Evolutionary conservation across 2,329 filamentous ascomycete species (phyloP).

Genomic region (Pseudogymnoascus sp.): DNA sequence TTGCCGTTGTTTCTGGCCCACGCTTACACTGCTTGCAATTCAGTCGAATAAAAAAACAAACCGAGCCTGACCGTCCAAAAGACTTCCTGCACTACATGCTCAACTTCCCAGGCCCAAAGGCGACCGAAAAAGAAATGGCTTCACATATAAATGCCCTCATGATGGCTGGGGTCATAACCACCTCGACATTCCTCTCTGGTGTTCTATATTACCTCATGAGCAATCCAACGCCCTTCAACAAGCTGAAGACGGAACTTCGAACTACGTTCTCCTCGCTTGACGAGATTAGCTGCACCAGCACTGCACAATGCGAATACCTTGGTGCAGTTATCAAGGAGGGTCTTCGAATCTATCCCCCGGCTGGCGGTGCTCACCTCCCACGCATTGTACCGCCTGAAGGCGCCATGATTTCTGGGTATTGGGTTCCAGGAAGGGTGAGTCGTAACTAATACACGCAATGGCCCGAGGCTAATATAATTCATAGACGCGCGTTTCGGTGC

Average conservation of each 20-base stretch:
- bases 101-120: slow-evolving; percentile 14
- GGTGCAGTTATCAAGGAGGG: slow-evolving; percentile 30
- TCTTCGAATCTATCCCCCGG: slow-evolving; percentile 28
- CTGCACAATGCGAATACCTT: slow-evolving; percentile 26
- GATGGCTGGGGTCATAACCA: slow-evolving; percentile 43
- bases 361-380: slow-evolving; percentile 14
- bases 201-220: slow-evolving; percentile 34
- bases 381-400: slow-evolving; percentile 18
- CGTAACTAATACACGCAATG: background rate
- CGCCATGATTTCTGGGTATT: slow-evolving; percentile 17
- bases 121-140: slow-evolving; percentile 15
- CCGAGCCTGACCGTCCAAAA: slow-evolving; percentile 5
- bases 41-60: background rate
- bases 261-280: slow-evolving; percentile 28
- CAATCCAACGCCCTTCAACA: slow-evolving; percentile 30
- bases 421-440: slow-evolving; percentile 19
- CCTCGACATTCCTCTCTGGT: slow-evolving; percentile 37
- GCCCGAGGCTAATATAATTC: background rate
- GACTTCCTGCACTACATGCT: slow-evolving; percentile 19
- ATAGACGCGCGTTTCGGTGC: slow-evolving; percentile 21
- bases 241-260: slow-evolving; percentile 36
- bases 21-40: background rate
- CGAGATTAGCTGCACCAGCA: slow-evolving; percentile 21
- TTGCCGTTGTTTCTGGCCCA: background rate
- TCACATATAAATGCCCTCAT: slow-evolving; percentile 20